phyloP scores from a whole-genome alignment of 345 rosid genomes.

The Xanthoceras sorbifolium region DNA sequence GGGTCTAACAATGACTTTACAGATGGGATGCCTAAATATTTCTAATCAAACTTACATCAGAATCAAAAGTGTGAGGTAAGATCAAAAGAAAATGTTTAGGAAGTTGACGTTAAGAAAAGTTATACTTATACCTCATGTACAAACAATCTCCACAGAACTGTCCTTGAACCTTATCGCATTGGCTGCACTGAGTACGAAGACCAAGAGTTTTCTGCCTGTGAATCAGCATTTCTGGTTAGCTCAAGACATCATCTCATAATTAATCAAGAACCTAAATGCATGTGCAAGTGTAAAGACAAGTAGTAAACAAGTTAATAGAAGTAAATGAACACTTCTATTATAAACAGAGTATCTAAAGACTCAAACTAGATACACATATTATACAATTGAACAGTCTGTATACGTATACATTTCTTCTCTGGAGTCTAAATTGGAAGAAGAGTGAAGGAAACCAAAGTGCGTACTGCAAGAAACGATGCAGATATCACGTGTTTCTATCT shows the following conservation, averaged over 20 bases:
- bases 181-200: conserved; percentile 66
- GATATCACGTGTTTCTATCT: too few species aligned
- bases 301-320: not conserved
- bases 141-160: conserved; percentile 97
- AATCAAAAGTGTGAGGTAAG: conserved; percentile 6
- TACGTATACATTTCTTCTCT: not conserved
- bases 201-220: conserved; percentile 97
- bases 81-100: not conserved
- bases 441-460: too few species aligned
- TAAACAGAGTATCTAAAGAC: not conserved
- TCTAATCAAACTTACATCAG: not conserved
- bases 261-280: not conserved
- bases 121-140: conserved; percentile 86
- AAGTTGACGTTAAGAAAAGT: conserved; percentile 4
- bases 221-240: conserved; percentile 10
- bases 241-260: not conserved
- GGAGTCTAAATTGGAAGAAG: too few species aligned
- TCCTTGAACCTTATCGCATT: conserved; percentile 67
- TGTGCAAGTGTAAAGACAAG: not conserved
- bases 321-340: not conserved
- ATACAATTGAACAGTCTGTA: not conserved
- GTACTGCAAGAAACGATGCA: too few species aligned
- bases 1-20: not conserved
- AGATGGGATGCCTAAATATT: not conserved
- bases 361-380: not conserved